These are phyloP conservation scores for Fusarium protoensiforme DNA, from an alignment of 2,329 filamentous ascomycete genomes.

Conservation along the genomic window DNA sequence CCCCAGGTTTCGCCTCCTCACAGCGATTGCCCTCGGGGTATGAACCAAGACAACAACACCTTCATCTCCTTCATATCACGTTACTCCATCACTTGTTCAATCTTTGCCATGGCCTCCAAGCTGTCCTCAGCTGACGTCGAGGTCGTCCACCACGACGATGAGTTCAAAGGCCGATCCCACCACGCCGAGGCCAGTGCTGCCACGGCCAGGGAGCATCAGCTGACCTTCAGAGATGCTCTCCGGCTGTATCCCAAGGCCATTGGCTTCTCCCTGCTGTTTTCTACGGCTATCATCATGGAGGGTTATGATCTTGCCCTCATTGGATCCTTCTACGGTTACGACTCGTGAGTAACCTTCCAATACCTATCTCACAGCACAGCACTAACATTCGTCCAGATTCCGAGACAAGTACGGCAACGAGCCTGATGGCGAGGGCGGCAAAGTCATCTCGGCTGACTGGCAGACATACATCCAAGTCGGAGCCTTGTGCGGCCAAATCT, in stretches of 20 bases:
- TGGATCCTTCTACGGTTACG: conserved; percentile 55
- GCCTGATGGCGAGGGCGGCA: conserved; percentile 24
- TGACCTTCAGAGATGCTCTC: conserved; percentile 51
- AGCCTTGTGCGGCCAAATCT: conserved; percentile 67
- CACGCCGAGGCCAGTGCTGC: conserved; percentile 47
- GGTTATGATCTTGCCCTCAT: conserved; percentile 55
- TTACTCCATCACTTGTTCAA: conserved; percentile 8
- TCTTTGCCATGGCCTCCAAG: conserved; percentile 4
- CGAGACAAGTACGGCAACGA: conserved; percentile 60
- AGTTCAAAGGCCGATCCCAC: background rate
- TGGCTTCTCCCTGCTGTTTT: conserved; percentile 55
- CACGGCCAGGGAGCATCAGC: conserved; percentile 52
- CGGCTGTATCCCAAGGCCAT: conserved; percentile 56
- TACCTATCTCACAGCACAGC: too few relatives aligned
- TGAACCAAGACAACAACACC: conserved; percentile 12
- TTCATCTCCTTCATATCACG: conserved; percentile 2
- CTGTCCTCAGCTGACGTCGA: background rate
- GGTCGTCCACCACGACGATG: background rate
- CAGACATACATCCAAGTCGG: conserved; percentile 52
- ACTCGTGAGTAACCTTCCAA: conserved; percentile 22
- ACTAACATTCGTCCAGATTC: conserved; percentile 42
- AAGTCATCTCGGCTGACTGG: conserved; percentile 38
- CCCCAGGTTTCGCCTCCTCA: background rate
- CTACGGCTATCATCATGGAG: conserved; percentile 55
- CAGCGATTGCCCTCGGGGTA: background rate